Evolutionary conservation across 176 grass and related monocot species (phyloP).

Genomic region (Elymus sibiricus): DNA sequence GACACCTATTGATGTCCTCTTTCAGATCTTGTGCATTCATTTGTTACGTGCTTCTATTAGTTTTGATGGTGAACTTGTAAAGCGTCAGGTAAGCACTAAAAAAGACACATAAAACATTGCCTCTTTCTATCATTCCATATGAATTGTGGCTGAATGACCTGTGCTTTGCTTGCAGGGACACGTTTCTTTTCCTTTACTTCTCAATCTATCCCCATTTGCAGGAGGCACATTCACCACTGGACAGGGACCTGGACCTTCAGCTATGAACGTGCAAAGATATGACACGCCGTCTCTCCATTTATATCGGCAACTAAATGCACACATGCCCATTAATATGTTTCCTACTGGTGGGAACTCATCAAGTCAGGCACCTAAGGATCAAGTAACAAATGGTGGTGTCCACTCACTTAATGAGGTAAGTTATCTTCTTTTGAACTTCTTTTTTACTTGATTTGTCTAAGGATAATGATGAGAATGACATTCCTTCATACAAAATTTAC

Average conservation of each 20-base stretch:
- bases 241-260: conserved; percentile 16
- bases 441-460: not conserved
- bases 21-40: conserved; percentile 88
- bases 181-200: conserved; percentile 85
- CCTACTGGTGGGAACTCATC: conserved; percentile 23
- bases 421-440: not conserved
- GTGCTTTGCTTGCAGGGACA: conserved; percentile 53
- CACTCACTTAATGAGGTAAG: conserved; percentile 1
- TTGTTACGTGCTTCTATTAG: conserved; percentile 75
- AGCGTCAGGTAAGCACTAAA: conserved; percentile 45
- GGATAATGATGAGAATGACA: not conserved
- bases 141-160: not conserved
- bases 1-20: conserved; percentile 29
- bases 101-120: not conserved
- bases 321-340: conserved; percentile 41
- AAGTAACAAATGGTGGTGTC: not conserved
- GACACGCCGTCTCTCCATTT: conserved; percentile 28
- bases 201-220: conserved; percentile 65
- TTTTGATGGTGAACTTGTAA: conserved; percentile 61
- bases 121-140: conserved; percentile 10
- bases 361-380: conserved; percentile 7
- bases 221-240: conserved; percentile 33
- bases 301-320: conserved; percentile 33
- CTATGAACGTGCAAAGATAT: conserved; percentile 21
- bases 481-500: not conserved